Base-by-base conservation (phyloP, 352 stramenopile genomes). In the Blastocystis sp. region DNA sequence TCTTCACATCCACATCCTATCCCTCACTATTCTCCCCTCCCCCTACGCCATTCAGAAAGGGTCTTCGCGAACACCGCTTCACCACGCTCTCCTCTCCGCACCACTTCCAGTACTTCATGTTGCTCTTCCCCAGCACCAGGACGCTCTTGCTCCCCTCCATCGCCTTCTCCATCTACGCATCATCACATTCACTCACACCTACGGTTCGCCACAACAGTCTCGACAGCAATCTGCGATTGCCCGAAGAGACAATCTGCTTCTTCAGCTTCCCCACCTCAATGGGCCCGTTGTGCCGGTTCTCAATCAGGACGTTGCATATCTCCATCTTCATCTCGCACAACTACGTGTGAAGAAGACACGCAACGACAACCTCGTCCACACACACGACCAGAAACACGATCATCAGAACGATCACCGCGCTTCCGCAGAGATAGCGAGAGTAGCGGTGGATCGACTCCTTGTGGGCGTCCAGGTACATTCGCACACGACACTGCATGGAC, bases 251-350 rank as follows among this genome's bases (percentile, higher is more conserved):
- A 6, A 77, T n/a, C 33, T 77, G 66, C 29, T 60, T 35, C 29
- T 29, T 3, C 6, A 55, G 9, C 45, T 55, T 55, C 45, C 6
- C 45, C 45, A 55, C 45, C 45, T 55, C 45, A 6, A 55, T 55
- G 45, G 6, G 6, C 45, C 16, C 45, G 6, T 6, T 16, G 45
- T 16, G 9, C 45, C 16, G 45, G 1, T 45, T 45, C n/a, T 77
- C 66, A 29, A 77, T 77, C 45, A 77, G 66, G 24, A 77, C 55
- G 66, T 77, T 77, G 31, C n/a, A 35, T 10, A 77, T 45, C 24
- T 77, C 66, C 26, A 29, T 55, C 24, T 77, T 77, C 66, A 77
- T 77, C 12, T 77, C 66, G 2, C 9, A 26, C n/a, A 13, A 6
- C 66, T 77, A 51, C n/a, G 0, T 3, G 6, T 77, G 4, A 45